Conservation (phyloP, 768 basidiomycete genomes). For the Collybia mongolica region DNA sequence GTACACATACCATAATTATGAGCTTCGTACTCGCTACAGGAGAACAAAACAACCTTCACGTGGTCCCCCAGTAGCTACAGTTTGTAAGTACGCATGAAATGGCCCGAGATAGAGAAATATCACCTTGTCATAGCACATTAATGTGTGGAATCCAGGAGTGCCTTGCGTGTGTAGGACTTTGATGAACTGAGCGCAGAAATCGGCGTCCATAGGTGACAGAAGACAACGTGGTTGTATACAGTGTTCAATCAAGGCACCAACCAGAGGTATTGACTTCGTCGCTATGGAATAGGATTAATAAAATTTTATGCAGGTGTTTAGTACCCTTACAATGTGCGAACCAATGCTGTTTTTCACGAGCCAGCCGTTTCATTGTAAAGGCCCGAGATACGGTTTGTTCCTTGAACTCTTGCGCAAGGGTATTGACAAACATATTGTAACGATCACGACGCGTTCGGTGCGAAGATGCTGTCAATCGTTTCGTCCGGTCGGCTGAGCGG, state of each 20-base stretch:
- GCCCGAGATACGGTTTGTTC: slow-evolving; percentile 70
- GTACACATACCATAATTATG: slow-evolving; percentile 78
- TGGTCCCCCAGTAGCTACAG: slow-evolving; percentile 80
- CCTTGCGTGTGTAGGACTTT: slow-evolving; percentile 84
- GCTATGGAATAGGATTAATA: slow-evolving; percentile 24
- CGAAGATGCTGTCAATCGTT: slow-evolving; percentile 51
- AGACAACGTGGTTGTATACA: slow-evolving; percentile 92
- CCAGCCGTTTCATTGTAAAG: slow-evolving; percentile 75
- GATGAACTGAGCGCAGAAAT: slow-evolving; percentile 91
- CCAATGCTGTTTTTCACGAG: slow-evolving; percentile 81
- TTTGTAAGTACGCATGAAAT: neutral
- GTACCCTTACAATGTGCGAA: slow-evolving; percentile 58
- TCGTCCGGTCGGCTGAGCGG: slow-evolving; percentile 64
- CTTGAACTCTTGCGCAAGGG: slow-evolving; percentile 68
- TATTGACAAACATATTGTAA: slow-evolving; percentile 57
- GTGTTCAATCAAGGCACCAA: slow-evolving; percentile 74
- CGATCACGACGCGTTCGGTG: slow-evolving; percentile 68
- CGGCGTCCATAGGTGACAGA: slow-evolving; percentile 95
- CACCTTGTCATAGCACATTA: slow-evolving; percentile 84
- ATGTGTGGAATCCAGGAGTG: slow-evolving; percentile 86
- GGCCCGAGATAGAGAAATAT: neutral
- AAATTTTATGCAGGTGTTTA: neutral
- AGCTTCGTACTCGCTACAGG: slow-evolving; percentile 95
- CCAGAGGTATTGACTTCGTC: slow-evolving; percentile 48
- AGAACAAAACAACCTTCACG: slow-evolving; percentile 82